Conservation (phyloP, 768 basidiomycete species). For the Phlebiopsis flavidoalba region DNA sequence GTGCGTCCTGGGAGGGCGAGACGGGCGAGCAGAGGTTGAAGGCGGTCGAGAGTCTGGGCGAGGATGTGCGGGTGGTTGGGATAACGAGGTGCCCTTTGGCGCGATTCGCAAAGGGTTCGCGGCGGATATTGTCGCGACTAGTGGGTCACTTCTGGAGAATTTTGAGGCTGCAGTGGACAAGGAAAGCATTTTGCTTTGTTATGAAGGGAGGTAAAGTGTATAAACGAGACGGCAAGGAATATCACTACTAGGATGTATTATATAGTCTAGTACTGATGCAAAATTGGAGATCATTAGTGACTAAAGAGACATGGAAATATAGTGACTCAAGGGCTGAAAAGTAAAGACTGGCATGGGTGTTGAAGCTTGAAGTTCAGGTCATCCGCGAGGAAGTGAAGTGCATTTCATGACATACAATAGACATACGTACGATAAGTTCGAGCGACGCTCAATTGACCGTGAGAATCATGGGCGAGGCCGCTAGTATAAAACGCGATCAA, state of each 20-base stretch:
- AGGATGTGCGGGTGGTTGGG: constrained; percentile 30
- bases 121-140: constrained; percentile 40
- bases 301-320: too few relatives aligned
- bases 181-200: constrained; percentile 43
- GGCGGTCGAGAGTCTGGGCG: constrained; percentile 21
- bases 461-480: too few relatives aligned
- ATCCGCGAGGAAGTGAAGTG: too few relatives aligned
- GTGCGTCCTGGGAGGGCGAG: constrained; percentile 39
- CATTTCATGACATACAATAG: too few relatives aligned
- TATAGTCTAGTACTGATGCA: too few relatives aligned
- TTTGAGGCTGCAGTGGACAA: constrained; percentile 42
- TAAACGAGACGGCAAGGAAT: constrained; percentile 33
- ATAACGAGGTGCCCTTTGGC: constrained; percentile 54
- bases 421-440: too few relatives aligned
- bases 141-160: constrained; percentile 32
- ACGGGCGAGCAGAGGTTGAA: constrained; percentile 22
- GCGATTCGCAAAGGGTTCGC: constrained; percentile 49
- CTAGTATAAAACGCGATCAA: too few relatives aligned
- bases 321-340: too few relatives aligned
- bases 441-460: too few relatives aligned
- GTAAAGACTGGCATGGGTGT: too few relatives aligned
- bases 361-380: too few relatives aligned
- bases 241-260: neutral
- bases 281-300: too few relatives aligned
- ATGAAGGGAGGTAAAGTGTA: constrained; percentile 53